These are phyloP conservation scores for Clarireedia hainanense DNA, from an alignment of 2,329 filamentous ascomycete genomes.

Conservation along the genomic window DNA sequence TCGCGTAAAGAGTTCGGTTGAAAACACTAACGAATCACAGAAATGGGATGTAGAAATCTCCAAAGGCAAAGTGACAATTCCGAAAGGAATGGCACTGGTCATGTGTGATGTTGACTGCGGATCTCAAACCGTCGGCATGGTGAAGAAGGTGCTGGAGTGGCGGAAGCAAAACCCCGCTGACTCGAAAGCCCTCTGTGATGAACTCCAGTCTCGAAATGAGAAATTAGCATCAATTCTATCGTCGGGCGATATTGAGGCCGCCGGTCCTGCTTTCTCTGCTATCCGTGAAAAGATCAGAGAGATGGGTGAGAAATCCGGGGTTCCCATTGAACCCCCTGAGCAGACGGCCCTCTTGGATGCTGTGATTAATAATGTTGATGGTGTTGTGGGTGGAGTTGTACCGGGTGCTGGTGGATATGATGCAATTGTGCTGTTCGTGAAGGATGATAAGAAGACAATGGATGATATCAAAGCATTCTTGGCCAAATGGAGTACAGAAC, in stretches of 20 bases:
- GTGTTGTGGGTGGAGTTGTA: conserved; percentile 79
- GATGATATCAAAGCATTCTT: conserved; percentile 53
- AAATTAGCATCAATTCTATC: conserved; percentile 56
- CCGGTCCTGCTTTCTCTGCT: conserved; percentile 40
- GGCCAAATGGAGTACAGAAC: conserved; percentile 52
- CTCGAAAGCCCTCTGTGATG: conserved; percentile 66
- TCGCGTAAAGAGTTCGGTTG: conserved; percentile 57
- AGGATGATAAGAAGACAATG: conserved; percentile 61
- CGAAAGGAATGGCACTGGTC: conserved; percentile 65
- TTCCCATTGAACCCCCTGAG: conserved; percentile 80
- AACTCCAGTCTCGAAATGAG: conserved; percentile 68
- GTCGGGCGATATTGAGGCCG: conserved; percentile 37
- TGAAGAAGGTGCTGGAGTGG: conserved; percentile 85
- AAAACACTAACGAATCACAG: conserved; percentile 40
- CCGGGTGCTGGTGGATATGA: conserved; percentile 93
- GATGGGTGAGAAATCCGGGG: conserved; percentile 67
- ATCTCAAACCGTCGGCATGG: conserved; percentile 90
- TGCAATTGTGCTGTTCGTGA: conserved; percentile 73
- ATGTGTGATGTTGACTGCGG: conserved; percentile 98
- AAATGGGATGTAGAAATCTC: conserved; percentile 75
- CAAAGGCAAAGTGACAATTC: conserved; percentile 63
- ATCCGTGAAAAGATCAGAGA: conserved; percentile 59
- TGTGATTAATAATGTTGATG: conserved; percentile 56
- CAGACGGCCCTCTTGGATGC: conserved; percentile 83
- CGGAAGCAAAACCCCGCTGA: conserved; percentile 53